Evolutionary conservation across 306 rosid species (phyloP).

Genomic region (Styphnolobium japonicum): DNA sequence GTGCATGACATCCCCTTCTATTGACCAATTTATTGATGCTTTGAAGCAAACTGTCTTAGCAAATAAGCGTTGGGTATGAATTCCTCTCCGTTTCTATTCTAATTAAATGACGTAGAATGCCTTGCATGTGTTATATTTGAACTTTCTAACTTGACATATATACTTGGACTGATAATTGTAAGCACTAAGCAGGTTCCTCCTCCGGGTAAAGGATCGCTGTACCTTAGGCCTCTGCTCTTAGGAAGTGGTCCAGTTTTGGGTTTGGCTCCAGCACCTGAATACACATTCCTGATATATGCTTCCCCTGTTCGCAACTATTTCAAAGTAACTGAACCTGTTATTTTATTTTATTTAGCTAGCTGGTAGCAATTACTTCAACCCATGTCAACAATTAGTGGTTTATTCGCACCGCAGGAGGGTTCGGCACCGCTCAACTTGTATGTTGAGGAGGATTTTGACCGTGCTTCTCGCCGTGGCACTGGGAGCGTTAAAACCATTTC

Average conservation of each 20-base stretch:
- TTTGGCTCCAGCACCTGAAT: conserved; percentile 76
- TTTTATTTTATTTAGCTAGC: neutral
- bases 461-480: conserved; percentile 79
- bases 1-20: conserved; percentile 84
- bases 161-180: neutral
- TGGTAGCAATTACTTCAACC: neutral
- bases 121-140: neutral
- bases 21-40: conserved; percentile 66
- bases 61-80: conserved; percentile 82
- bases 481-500: conserved; percentile 82
- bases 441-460: conserved; percentile 77
- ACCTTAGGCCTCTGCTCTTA: conserved; percentile 78
- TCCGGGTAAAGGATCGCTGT: conserved; percentile 72
- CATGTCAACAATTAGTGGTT: neutral
- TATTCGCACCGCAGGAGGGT: conserved; percentile 52
- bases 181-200: conserved; percentile 70
- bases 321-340: conserved; percentile 40
- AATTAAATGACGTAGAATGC: neutral
- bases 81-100: neutral
- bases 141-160: neutral
- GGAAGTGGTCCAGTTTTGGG: conserved; percentile 89
- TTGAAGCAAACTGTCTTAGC: conserved; percentile 68
- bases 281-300: conserved; percentile 69
- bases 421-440: conserved; percentile 73
- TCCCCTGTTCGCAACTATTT: conserved; percentile 94